Base-by-base conservation (phyloP, 768 basidiomycete species). In the Mrakia gelida region DNA sequence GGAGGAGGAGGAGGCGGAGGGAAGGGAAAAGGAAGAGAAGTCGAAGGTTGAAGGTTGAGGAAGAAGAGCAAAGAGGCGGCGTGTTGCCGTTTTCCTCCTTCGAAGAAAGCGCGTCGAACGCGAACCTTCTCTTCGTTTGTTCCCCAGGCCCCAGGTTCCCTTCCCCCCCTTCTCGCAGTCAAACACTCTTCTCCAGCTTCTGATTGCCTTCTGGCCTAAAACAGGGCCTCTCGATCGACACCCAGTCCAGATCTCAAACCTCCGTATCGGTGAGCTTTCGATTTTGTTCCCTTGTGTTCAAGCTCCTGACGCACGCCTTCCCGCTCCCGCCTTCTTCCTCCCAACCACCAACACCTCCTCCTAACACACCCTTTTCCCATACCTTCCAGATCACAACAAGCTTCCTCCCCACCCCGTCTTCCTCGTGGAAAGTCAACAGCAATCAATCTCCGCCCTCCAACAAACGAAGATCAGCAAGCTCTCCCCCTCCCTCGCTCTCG, bases 11-110 rank as follows among this genome's bases (percentile, higher is more conserved):
- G 32, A 73, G 23, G 54, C 56, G 32, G 41, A 61, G n/a, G 56
- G 73, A 38, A 18, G 56, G 41, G 11, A 23, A 56, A 30, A 38
- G 41, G 21, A 10, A 26, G 32, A 16, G 32, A 73, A n/a, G 32
- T 15, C 38, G 73, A 30, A 7, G 56, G 73, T 59, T 59, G 54
- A 59, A 73, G 52, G 54, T 70, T 70, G 34, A 43, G 67, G 38
- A 38, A 32, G 21, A 32, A 32, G 16, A 26, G 18, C 13, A 18
- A 18, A 26, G 9, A 28, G 8, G 21, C 8, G 21, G 18, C 54
- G 18, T 59, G 59, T 59, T 52, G 49, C 18, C 45, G 54, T 26
- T 56, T 56, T 56, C 23, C 54, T n/a, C 26, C 23, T 26, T n/a
- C 1, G 23, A 26, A 5, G 0, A 2, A 28, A 10, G 28, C 59